phyloP scores from a whole-genome alignment of 306 rosid genomes.

The Quercus mongolica region DNA sequence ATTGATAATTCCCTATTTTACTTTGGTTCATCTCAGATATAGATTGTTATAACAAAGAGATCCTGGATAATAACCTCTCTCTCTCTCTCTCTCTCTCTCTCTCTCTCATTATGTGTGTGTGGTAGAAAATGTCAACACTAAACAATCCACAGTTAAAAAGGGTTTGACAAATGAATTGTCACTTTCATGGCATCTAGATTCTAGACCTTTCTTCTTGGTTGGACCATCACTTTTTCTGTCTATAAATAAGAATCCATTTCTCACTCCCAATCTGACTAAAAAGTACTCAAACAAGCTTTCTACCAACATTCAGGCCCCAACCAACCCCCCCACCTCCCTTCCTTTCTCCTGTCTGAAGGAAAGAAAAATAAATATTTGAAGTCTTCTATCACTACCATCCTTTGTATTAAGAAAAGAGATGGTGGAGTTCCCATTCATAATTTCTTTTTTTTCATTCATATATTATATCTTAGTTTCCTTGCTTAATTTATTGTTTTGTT shows the following conservation, averaged over 20 bases:
- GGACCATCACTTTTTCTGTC: constrained; percentile 27
- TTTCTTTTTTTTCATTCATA: background rate
- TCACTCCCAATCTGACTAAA: constrained; percentile 15
- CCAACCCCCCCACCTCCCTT: background rate
- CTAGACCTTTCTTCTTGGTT: constrained; percentile 53
- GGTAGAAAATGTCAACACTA: constrained; percentile 35
- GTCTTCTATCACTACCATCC: background rate
- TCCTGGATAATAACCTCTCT: background rate
- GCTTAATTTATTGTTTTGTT: background rate
- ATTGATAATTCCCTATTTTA: background rate
- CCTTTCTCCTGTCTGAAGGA: background rate
- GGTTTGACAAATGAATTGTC: constrained; percentile 31
- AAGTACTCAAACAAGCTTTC: constrained; percentile 9
- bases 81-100: background rate
- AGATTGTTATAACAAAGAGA: background rate
- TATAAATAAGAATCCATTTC: constrained; percentile 42
- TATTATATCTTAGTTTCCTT: background rate
- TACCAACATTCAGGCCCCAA: background rate
- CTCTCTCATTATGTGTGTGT: background rate
- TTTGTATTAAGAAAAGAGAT: constrained; percentile 12
- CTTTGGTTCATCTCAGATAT: background rate
- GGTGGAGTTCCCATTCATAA: constrained; percentile 30
- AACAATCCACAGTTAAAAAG: constrained; percentile 11
- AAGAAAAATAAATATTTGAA: background rate
- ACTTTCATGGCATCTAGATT: constrained; percentile 51